Conservation (phyloP, 768 basidiomycete genomes). For the Calocybe gangraenosa region DNA sequence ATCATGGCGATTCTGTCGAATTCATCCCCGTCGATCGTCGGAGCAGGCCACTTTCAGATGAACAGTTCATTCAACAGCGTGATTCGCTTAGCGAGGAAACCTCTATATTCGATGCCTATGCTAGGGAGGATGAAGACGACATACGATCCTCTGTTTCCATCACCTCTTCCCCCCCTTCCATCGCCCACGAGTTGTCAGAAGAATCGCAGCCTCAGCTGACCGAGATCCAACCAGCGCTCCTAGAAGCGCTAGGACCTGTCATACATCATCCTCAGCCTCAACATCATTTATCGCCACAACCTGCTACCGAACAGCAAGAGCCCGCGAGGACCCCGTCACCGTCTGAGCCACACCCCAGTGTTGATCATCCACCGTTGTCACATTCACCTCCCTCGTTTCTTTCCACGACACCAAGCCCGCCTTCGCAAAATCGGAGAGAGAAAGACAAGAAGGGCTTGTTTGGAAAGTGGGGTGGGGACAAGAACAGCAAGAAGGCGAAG, state of each 20-base stretch:
- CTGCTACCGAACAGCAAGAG: slow-evolving; percentile 28
- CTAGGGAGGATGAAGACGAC: slow-evolving; percentile 49
- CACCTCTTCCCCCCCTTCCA: slow-evolving; percentile 26
- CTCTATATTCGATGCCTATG: slow-evolving; percentile 84
- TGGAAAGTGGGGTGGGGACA: slow-evolving; percentile 65
- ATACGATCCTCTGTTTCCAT: slow-evolving; percentile 24
- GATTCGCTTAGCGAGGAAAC: slow-evolving; percentile 81
- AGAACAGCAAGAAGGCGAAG: slow-evolving; percentile 49
- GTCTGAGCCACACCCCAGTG: slow-evolving; percentile 26
- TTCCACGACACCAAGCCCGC: slow-evolving; percentile 26
- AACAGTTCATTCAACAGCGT: slow-evolving; percentile 42
- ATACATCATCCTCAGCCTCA: slow-evolving; percentile 70
- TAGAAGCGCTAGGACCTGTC: slow-evolving; percentile 34
- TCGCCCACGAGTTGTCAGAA: slow-evolving; percentile 17
- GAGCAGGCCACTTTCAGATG: slow-evolving; percentile 45
- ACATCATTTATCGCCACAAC: slow-evolving; percentile 39
- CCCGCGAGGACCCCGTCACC: slow-evolving; percentile 64
- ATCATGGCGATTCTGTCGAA: slow-evolving; percentile 55
- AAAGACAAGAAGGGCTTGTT: slow-evolving; percentile 74
- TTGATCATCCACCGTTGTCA: slow-evolving; percentile 21
- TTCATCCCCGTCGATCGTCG: slow-evolving; percentile 27
- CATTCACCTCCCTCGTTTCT: slow-evolving; percentile 28
- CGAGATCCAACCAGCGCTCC: slow-evolving; percentile 28
- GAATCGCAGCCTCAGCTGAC: background rate
- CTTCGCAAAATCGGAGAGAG: slow-evolving; percentile 49